Percentiles rank a stretch among this genome's conserved stretches.
Evolutionary conservation across 495 filamentous ascomycete species (phyloP).

Genomic region (Xeromyces bisporus): DNA sequence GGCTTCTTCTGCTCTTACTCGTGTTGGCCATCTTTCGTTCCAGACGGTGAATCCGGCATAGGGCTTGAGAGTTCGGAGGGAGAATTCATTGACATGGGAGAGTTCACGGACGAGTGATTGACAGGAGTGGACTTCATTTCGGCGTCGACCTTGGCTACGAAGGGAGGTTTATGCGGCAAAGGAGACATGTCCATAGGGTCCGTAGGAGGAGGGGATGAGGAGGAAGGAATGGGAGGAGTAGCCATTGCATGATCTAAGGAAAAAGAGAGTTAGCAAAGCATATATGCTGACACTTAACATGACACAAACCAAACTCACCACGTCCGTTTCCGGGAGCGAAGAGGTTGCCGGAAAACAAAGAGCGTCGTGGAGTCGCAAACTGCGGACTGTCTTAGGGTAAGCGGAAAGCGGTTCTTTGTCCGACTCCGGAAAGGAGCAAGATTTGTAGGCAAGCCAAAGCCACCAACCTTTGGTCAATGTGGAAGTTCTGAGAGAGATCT

Average conservation of each 20-base stretch:
- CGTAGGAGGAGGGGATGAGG: conserved; percentile 57
- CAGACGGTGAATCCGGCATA: conserved; percentile 33
- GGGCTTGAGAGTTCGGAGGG: conserved; percentile 18
- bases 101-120: conserved; percentile 37
- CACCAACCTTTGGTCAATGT: conserved; percentile 72
- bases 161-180: conserved; percentile 73
- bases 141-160: conserved; percentile 35
- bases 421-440: conserved; percentile 1
- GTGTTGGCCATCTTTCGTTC: conserved; percentile 15
- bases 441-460: not conserved
- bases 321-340: conserved; percentile 47
- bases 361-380: conserved; percentile 77
- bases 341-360: conserved; percentile 73
- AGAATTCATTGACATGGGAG: conserved; percentile 15
- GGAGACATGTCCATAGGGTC: conserved; percentile 93
- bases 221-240: conserved; percentile 68
- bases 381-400: conserved; percentile 51
- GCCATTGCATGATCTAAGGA: conserved; percentile 46
- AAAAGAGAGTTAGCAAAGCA: conserved; percentile 4
- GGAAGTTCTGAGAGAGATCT: conserved; percentile 92
- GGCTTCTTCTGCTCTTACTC: conserved; percentile 21
- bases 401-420: conserved; percentile 6
- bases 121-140: conserved; percentile 54
- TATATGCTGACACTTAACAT: too few species aligned
- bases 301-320: too few species aligned